A percentile compares a stretch with the other conserved stretches of the same genome.
These are phyloP conservation scores for Marchantia polymorpha DNA, from an alignment of 225 moss, liverwort and hornwort genomes.

Conservation along the genomic window DNA sequence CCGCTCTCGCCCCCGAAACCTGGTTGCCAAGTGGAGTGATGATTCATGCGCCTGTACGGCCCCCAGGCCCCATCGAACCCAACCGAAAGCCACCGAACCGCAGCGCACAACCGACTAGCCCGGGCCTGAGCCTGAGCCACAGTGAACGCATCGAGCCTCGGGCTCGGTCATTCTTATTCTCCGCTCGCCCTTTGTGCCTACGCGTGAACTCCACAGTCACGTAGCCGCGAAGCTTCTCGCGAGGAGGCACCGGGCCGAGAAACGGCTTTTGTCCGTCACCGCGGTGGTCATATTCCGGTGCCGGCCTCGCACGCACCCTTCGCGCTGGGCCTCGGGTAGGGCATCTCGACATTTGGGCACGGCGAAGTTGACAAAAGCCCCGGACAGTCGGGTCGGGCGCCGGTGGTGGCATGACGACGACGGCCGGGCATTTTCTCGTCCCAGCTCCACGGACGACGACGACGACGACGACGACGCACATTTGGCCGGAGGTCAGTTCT, in stretches of 20 bases:
- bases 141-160: no score
- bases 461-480: no score
- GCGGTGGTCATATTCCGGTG: not conserved
- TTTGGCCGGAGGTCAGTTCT: no score
- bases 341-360: constrained; percentile 3
- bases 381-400: no score
- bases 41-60: no score
- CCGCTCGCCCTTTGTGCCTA: not conserved
- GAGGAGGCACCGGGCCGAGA: not conserved
- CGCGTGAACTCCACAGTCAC: not conserved
- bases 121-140: not conserved
- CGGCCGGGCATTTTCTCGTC: no score
- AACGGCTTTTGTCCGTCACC: not conserved
- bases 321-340: not conserved
- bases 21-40: no score
- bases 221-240: not conserved
- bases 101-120: not conserved
- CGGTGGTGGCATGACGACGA: no score
- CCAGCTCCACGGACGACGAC: not conserved
- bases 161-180: not conserved
- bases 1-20: not conserved
- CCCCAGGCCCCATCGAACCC: no score
- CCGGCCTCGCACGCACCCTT: not conserved
- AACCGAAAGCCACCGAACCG: not conserved
- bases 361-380: constrained; percentile 5